Evolutionary conservation across 768 basidiomycete species (phyloP).

Genomic region (Pleurotus ostreatus): DNA sequence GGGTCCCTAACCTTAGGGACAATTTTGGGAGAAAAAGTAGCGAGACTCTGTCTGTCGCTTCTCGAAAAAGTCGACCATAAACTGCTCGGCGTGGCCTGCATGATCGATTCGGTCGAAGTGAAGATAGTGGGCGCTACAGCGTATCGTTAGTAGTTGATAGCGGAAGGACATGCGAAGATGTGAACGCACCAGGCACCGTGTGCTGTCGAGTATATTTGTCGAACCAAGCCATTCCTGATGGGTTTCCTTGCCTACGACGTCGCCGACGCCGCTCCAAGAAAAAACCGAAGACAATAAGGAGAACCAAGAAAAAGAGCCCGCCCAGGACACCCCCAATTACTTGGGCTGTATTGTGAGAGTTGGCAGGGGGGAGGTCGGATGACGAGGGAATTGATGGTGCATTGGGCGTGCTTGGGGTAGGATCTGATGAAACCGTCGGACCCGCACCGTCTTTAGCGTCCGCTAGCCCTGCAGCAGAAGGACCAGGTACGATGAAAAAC

Average conservation of each 20-base stretch:
- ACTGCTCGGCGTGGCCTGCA: slow-evolving; percentile 22
- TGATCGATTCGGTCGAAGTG: slow-evolving; percentile 32
- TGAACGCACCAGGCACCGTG: neutral
- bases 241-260: slow-evolving; percentile 4
- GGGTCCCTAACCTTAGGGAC: slow-evolving; percentile 8
- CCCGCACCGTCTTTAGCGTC: neutral
- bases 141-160: neutral
- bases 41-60: slow-evolving; percentile 18
- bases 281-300: slow-evolving; percentile 10
- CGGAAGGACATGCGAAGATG: neutral
- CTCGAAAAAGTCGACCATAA: slow-evolving; percentile 22
- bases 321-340: slow-evolving; percentile 25
- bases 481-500: slow-evolving; percentile 31
- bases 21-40: slow-evolving; percentile 11
- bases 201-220: neutral
- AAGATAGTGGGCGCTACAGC: slow-evolving; percentile 21
- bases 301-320: slow-evolving; percentile 1
- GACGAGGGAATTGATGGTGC: neutral
- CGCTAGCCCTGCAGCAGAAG: neutral
- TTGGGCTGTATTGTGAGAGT: slow-evolving; percentile 14
- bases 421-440: neutral
- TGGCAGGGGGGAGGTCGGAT: neutral
- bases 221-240: slow-evolving; percentile 4
- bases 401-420: slow-evolving; percentile 1
- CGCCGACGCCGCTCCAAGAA: slow-evolving; percentile 11